Percentiles rank a stretch among this genome's conserved stretches.
Evolutionary conservation across 2,329 filamentous ascomycete species (phyloP).

Genomic region (Penicillium crustosum): DNA sequence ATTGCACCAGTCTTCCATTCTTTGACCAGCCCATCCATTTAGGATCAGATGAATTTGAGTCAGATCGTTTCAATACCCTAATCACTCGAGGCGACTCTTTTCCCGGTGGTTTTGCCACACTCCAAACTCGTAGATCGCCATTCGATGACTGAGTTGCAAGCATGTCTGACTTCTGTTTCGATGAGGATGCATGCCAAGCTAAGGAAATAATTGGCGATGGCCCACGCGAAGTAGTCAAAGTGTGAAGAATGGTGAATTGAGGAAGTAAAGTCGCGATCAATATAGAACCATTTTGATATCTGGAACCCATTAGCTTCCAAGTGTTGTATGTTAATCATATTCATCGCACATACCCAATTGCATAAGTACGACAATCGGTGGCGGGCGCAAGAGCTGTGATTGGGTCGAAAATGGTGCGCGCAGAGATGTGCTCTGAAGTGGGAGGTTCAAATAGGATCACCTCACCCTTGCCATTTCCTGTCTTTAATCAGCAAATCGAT

Average conservation of each 20-base stretch:
- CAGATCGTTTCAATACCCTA: constrained; percentile 76
- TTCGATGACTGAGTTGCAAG: constrained; percentile 88
- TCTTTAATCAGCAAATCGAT: constrained; percentile 14
- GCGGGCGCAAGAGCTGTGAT: constrained; percentile 91
- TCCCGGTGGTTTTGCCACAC: constrained; percentile 76
- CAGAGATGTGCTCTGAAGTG: constrained; percentile 88
- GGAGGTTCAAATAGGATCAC: constrained; percentile 92
- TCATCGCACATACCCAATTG: constrained; percentile 71
- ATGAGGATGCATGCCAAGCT: constrained; percentile 94
- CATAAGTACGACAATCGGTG: constrained; percentile 88
- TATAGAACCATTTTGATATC: constrained; percentile 93
- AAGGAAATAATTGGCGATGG: constrained; percentile 86
- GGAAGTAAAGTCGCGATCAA: constrained; percentile 86
- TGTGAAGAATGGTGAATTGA: constrained; percentile 90
- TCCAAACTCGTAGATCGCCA: constrained; percentile 94
- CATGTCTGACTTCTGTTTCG: constrained; percentile 97
- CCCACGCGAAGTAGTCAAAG: constrained; percentile 76
- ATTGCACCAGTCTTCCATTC: constrained; percentile 93
- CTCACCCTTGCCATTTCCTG: constrained; percentile 89
- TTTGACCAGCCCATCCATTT: constrained; percentile 99
- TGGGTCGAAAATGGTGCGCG: constrained; percentile 88
- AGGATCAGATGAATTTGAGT: constrained; percentile 69
- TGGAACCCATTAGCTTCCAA: constrained; percentile 38
- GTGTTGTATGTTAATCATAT: not conserved
- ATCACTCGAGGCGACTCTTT: constrained; percentile 82